These are phyloP conservation scores for Aaosphaeria pasadenensis DNA, from an alignment of 2,329 filamentous ascomycete genomes.

Conservation along the genomic window DNA sequence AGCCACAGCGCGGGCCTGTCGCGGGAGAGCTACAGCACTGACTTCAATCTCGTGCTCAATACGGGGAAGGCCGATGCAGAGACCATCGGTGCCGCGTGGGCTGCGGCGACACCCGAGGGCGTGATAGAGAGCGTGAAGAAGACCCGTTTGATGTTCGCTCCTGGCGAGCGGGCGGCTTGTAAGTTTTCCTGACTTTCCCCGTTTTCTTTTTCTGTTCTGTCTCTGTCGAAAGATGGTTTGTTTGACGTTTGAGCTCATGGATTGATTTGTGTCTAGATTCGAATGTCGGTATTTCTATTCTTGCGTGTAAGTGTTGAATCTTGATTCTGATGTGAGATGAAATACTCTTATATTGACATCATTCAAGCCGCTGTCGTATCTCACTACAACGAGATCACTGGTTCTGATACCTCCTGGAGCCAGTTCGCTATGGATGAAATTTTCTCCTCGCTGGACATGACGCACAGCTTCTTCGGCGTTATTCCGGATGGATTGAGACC, in stretches of 20 bases:
- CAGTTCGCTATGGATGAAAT: conserved; percentile 16
- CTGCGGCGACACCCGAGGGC: conserved; percentile 1
- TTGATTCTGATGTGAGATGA: neutral
- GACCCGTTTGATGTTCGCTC: conserved; percentile 25
- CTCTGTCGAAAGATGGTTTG: neutral
- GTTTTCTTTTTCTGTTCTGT: neutral
- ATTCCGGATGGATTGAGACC: conserved; percentile 16
- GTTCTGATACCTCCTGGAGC: conserved; percentile 17
- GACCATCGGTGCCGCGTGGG: neutral
- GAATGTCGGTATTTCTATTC: conserved; percentile 25
- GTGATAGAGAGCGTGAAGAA: conserved; percentile 17
- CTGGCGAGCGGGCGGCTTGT: conserved; percentile 25
- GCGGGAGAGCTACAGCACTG: conserved; percentile 27
- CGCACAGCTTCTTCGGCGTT: conserved; percentile 21
- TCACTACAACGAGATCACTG: conserved; percentile 20
- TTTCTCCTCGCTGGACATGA: conserved; percentile 22
- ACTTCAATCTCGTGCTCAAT: conserved; percentile 24
- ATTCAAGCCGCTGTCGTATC: conserved; percentile 15
- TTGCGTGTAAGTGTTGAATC: conserved; percentile 12
- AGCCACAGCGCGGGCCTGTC: conserved; percentile 28
- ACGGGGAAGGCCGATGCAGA: conserved; percentile 19
- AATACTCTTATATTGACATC: neutral
- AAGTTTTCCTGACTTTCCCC: neutral
- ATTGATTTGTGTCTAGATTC: conserved; percentile 13
- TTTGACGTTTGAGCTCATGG: neutral